Percentiles rank a stretch among this genome's conserved stretches.
phyloP scores from a whole-genome alignment of 495 filamentous ascomycete species.

The Penicillium alfredii region DNA sequence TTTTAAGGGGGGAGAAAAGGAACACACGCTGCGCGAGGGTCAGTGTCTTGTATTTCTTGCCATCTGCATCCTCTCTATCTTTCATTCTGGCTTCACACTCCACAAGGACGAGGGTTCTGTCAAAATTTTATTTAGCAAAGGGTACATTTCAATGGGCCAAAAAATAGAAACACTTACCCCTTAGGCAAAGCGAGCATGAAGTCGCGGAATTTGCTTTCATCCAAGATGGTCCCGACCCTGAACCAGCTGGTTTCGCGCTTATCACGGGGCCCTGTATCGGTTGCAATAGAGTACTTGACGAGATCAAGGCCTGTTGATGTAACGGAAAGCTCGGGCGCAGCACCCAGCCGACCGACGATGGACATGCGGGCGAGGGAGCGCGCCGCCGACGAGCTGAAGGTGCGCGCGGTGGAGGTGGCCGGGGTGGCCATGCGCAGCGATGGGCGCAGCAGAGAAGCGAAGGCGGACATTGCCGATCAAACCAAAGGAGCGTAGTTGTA shows the following conservation, averaged over 20 bases:
- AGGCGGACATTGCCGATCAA: slow-evolving; percentile 54
- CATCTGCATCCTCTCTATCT: slow-evolving; percentile 56
- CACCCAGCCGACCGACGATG: slow-evolving; percentile 70
- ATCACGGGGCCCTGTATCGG: slow-evolving; percentile 48
- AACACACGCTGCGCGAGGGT: slow-evolving; percentile 70
- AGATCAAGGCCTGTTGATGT: slow-evolving; percentile 62
- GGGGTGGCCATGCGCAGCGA: slow-evolving; percentile 24
- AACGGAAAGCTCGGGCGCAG: slow-evolving; percentile 59
- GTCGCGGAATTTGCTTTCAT: slow-evolving; percentile 56
- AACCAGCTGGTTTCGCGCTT: slow-evolving; percentile 74
- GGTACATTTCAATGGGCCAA: background rate
- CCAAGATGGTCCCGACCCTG: slow-evolving; percentile 58
- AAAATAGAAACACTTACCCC: slow-evolving; percentile 58
- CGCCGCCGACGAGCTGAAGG: slow-evolving; percentile 49
- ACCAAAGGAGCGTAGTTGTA: too few relatives aligned
- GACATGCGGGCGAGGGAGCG: slow-evolving; percentile 53
- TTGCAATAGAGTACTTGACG: slow-evolving; percentile 61
- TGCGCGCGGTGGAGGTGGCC: slow-evolving; percentile 44
- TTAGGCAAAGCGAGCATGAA: slow-evolving; percentile 61
- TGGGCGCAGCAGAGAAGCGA: slow-evolving; percentile 36
- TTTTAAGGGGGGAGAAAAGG: background rate
- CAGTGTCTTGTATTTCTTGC: slow-evolving; percentile 48
- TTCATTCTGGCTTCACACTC: slow-evolving; percentile 66
- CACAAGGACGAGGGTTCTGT: slow-evolving; percentile 61
- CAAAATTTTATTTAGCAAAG: slow-evolving; percentile 7